Base-by-base conservation (phyloP, 2,329 filamentous ascomycete species). In the Volutella citrinella region DNA sequence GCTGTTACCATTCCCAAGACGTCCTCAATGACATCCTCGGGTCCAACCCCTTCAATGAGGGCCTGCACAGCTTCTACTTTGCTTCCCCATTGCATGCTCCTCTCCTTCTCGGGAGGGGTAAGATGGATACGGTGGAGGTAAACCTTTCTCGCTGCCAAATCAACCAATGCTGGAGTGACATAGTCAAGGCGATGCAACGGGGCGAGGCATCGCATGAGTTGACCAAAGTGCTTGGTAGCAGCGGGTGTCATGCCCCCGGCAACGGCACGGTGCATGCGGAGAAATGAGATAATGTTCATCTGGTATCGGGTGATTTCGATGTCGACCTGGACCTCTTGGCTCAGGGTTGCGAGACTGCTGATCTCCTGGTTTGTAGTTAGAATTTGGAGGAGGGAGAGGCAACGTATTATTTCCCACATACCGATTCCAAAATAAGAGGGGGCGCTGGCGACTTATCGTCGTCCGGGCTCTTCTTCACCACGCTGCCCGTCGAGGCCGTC, bases 81-180 rank as follows among this genome's bases (percentile, higher is more conserved):
- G 59, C 91, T 96, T 1, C 93, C 93, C 80, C 94, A 98, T 59
- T 95, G 87, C 68, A 95, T 75, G 57, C 89, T 96, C 29, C 89
- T 74, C 65, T 97, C 93, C 37, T 80, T 78, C 42, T 79, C 74
- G 2, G 87, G 74, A 2, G 65, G 63, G 0, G 84, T 78, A 35
- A 96, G 74, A 11, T 76, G 63, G 19, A 98, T 80, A 8, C 89
- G 82, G 64, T 98, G 93, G 13, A 84, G 72, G 55, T 95, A 98
- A 16, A 95, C 76, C 65, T 97, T 97, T 41, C 79, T 79, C 3
- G 84, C 82, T 6, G 93, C 93, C 27, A 98, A 70, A 7, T 74
- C 79, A 14, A 96, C 82, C 17, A 97, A 74, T 2, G 87, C 85
- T 0, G 93, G 91, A 0, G 90, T 89, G 6, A 87, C 81, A 57